phyloP scores from a whole-genome alignment of 805 yeast species.

The Torulaspora franciscae region DNA sequence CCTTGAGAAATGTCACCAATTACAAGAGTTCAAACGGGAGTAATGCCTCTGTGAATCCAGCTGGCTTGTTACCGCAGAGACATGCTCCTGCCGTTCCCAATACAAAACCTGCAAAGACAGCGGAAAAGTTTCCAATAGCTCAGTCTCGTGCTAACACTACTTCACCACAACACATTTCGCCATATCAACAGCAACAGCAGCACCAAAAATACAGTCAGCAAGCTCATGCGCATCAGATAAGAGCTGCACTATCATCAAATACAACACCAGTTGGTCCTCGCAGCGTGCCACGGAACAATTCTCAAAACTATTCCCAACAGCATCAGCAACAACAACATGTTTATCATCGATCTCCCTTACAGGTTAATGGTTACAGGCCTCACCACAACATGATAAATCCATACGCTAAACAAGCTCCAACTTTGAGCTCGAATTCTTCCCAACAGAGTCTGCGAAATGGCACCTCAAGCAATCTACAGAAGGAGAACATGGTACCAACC shows the following conservation, averaged over 20 bases:
- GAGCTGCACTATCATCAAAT: slow-evolving; percentile 4
- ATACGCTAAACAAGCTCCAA: slow-evolving; percentile 16
- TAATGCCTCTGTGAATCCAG: slow-evolving; percentile 13
- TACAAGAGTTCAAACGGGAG: slow-evolving; percentile 5
- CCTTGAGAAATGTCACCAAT: slow-evolving; percentile 8
- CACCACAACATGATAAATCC: slow-evolving; percentile 28
- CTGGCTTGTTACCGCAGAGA: slow-evolving; percentile 25
- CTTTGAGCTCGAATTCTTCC: slow-evolving; percentile 6
- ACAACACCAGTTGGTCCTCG: slow-evolving; percentile 6
- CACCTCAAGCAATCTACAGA: slow-evolving; percentile 8
- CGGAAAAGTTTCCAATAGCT: slow-evolving; percentile 5
- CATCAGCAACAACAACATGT: slow-evolving; percentile 26
- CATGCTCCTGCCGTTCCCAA: slow-evolving; percentile 32
- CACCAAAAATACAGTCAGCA: slow-evolving; percentile 8
- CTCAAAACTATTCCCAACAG: slow-evolving; percentile 18
- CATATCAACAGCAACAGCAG: slow-evolving; percentile 11
- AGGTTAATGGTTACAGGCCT: slow-evolving; percentile 18
- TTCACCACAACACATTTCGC: slow-evolving; percentile 9
- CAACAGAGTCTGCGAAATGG: slow-evolving; percentile 6
- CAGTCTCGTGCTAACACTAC: slow-evolving; percentile 8
- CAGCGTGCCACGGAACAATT: slow-evolving; percentile 7
- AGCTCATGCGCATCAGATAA: slow-evolving; percentile 6
- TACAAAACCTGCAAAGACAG: slow-evolving; percentile 6
- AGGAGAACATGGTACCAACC: slow-evolving; percentile 12
- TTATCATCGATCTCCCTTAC: slow-evolving; percentile 14